phyloP scores from a whole-genome alignment of 805 yeast genomes.

The Torulaspora indica region DNA sequence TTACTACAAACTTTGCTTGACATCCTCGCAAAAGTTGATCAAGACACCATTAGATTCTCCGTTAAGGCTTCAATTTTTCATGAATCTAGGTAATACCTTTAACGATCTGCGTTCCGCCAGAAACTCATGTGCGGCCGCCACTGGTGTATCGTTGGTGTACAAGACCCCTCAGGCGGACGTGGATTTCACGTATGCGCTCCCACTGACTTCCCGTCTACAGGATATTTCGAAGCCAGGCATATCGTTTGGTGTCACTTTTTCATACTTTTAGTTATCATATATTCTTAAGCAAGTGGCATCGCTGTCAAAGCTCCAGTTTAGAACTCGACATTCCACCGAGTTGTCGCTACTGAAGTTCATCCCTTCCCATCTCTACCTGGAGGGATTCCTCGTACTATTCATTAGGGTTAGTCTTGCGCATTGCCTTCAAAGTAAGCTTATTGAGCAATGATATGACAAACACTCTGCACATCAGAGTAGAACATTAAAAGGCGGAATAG shows the following conservation, averaged over 20 bases:
- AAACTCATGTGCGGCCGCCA: slow-evolving; percentile 38
- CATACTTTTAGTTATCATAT: slow-evolving; percentile 36
- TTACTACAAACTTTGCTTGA: slow-evolving; percentile 46
- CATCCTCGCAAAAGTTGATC: slow-evolving; percentile 53
- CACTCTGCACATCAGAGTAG: neutral
- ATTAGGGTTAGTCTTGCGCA: neutral
- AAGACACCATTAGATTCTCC: slow-evolving; percentile 42
- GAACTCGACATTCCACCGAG: neutral
- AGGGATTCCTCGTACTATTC: neutral
- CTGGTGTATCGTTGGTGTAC: slow-evolving; percentile 52
- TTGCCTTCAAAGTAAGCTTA: neutral
- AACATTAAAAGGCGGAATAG: neutral
- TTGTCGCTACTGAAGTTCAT: neutral
- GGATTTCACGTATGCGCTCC: slow-evolving; percentile 53
- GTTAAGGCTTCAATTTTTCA: slow-evolving; percentile 56
- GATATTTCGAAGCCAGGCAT: slow-evolving; percentile 52
- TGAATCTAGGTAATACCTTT: slow-evolving; percentile 50
- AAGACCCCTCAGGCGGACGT: slow-evolving; percentile 49
- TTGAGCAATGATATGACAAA: too few species aligned
- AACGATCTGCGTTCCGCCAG: slow-evolving; percentile 19
- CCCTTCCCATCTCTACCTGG: neutral
- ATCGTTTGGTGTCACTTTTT: slow-evolving; percentile 49
- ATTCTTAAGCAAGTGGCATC: neutral
- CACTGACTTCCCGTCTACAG: slow-evolving; percentile 43
- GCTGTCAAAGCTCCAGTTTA: too few species aligned